A percentile compares a stretch with the other conserved stretches of the same genome.
Evolutionary conservation across 2,329 filamentous ascomycete genomes (phyloP).

Genomic region (Ceratocystis cubensis): DNA sequence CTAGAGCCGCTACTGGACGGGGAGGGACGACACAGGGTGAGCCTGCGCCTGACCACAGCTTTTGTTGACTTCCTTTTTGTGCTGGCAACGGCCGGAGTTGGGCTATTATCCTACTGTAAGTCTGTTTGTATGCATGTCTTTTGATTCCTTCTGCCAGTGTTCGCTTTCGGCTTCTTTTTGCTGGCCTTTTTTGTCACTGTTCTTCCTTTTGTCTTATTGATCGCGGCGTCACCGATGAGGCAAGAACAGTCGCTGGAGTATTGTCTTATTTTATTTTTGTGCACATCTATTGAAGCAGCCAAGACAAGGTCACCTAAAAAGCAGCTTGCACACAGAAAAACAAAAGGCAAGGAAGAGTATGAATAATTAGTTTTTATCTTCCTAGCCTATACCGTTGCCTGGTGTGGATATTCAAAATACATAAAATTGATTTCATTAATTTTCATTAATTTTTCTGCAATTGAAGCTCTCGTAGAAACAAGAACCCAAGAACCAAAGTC

Average conservation of each 20-base stretch:
- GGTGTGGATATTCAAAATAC: too few relatives aligned
- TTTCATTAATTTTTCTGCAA: neutral
- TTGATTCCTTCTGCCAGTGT: too few relatives aligned
- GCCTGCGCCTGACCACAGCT: neutral
- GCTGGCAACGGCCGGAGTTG: neutral
- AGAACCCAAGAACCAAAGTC: slow-evolving; percentile 1
- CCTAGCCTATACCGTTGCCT: too few relatives aligned
- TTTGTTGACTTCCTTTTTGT: neutral
- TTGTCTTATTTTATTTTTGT: neutral
- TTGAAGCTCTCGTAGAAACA: neutral
- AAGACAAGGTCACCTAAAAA: too few relatives aligned
- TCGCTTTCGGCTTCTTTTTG: neutral
- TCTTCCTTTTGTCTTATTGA: neutral
- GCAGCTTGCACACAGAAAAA: too few relatives aligned
- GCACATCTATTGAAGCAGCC: too few relatives aligned
- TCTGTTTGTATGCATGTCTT: neutral
- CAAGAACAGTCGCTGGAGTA: neutral
- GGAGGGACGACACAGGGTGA: neutral
- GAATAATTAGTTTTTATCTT: too few relatives aligned
- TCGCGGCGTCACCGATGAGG: neutral
- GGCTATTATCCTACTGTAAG: neutral
- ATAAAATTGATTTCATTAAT: too few relatives aligned
- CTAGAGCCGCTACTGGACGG: neutral
- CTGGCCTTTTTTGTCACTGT: neutral
- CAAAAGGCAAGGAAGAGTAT: too few relatives aligned